A percentile compares a stretch with the other conserved stretches of the same genome.
Evolutionary conservation across 192 early-diverging fungal species (phyloP).

Genomic region (Podila horticola): DNA sequence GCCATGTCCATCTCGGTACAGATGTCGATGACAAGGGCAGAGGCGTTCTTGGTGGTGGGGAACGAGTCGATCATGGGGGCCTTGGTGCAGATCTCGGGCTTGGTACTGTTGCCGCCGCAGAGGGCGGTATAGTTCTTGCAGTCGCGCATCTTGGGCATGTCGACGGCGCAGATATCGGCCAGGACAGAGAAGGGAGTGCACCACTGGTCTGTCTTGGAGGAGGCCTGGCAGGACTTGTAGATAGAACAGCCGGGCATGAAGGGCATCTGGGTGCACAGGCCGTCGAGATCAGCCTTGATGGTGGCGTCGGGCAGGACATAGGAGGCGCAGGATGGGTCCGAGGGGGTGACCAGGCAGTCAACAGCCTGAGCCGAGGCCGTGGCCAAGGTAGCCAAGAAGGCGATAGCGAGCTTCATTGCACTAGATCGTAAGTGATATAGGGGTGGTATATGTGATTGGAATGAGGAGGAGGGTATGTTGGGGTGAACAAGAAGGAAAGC

Average conservation of each 20-base stretch:
- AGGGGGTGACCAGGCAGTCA: slow-evolving; percentile 32
- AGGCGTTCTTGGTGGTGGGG: slow-evolving; percentile 58
- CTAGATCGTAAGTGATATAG: neutral
- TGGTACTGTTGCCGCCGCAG: slow-evolving; percentile 32
- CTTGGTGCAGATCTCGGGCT: slow-evolving; percentile 38
- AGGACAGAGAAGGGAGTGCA: slow-evolving; percentile 58
- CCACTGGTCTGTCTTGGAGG: slow-evolving; percentile 55
- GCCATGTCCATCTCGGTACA: slow-evolving; percentile 48
- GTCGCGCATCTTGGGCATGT: slow-evolving; percentile 61
- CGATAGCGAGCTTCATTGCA: slow-evolving; percentile 3
- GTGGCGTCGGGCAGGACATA: slow-evolving; percentile 38
- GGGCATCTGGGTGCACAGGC: slow-evolving; percentile 59
- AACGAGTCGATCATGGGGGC: slow-evolving; percentile 51
- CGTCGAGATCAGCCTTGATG: slow-evolving; percentile 34
- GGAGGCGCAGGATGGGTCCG: slow-evolving; percentile 39
- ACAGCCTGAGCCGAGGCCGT: slow-evolving; percentile 20
- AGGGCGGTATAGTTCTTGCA: slow-evolving; percentile 50
- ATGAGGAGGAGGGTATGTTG: neutral
- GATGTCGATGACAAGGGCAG: slow-evolving; percentile 56
- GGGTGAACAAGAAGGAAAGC: neutral
- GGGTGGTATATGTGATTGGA: neutral
- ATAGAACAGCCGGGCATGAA: slow-evolving; percentile 61
- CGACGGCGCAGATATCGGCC: slow-evolving; percentile 57
- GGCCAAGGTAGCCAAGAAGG: neutral
- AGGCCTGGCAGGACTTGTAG: slow-evolving; percentile 42